Evolutionary conservation across 139 green algal species (phyloP), one percentile per base, ranked within the genome.

Genomic region (Micractinium sp.): DNA sequence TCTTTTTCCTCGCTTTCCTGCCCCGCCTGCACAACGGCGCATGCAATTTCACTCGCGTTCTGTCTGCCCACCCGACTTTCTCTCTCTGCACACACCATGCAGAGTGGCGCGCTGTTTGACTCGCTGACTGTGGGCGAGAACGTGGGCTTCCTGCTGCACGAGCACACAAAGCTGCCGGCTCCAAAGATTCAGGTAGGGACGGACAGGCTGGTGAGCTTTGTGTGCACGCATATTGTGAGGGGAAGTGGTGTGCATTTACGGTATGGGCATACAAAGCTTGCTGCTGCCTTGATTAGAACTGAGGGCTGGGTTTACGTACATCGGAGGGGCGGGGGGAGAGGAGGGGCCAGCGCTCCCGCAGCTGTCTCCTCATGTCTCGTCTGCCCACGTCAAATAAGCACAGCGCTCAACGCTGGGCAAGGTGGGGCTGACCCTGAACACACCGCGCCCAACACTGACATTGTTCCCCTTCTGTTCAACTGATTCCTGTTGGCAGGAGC

Each of bases 61-160:
- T 19, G 35, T 36, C 29, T 23, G 27, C 0, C 78, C 78, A 60
- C 18, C 78, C 78, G 0, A 47, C n/a, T 14, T 16, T 12, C 36
- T 36, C 38, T 41, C 31, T 14, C n/a, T n/a, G n/a, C 47, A 56
- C 47, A 33, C 74, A 16, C 29, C 5, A 36, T 38, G 47, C 98
- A 99, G 90, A 98, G 96, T 87, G 98, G 96, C 61, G 98, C 98
- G 19, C 93, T 99, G 27, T 99, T 99, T 87, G 98, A 99, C 92
- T 99, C 97, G 0, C 91, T 99, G 22, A 99, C 95, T 9, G 98
- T 99, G 23, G 95, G 95, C 0, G 94, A 99, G 91, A 99, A 99
- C 89, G 97, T 99, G 20, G 97, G 97, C 3, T 99, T 99, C 93
- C 86, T 97, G 88, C 92, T 99, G 73, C 99, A 99, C 86, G 98